These are phyloP conservation scores for Hericium erinaceus DNA, from an alignment of 768 basidiomycete species.

Conservation along the genomic window DNA sequence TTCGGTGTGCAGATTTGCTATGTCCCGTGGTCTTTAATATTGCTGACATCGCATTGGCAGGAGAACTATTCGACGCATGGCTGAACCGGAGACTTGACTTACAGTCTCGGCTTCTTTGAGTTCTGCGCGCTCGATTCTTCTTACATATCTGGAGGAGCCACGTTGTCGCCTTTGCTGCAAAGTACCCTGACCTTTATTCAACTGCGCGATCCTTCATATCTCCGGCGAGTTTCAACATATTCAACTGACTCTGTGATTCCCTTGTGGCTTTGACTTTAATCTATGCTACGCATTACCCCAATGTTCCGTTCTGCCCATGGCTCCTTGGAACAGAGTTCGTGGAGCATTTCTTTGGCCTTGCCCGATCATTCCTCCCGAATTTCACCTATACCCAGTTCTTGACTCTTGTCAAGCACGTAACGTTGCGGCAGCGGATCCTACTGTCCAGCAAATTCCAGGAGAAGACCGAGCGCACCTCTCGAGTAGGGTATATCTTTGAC, in stretches of 20 bases:
- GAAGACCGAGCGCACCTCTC: conserved; percentile 12
- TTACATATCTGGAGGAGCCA: conserved; percentile 16
- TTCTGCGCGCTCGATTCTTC: conserved; percentile 15
- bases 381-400: conserved; percentile 21
- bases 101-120: conserved; percentile 13
- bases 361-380: conserved; percentile 19
- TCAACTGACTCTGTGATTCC: conserved; percentile 21
- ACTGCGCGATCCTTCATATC: conserved; percentile 17
- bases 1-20: conserved; percentile 10
- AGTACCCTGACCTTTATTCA: conserved; percentile 18
- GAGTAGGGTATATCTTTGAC: conserved; percentile 17
- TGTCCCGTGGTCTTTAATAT: neutral
- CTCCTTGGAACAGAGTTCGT: conserved; percentile 18
- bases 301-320: conserved; percentile 19
- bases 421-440: conserved; percentile 20
- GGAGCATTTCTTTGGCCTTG: conserved; percentile 23
- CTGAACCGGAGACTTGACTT: conserved; percentile 14
- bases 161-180: conserved; percentile 6
- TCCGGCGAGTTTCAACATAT: conserved; percentile 19
- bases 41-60: neutral
- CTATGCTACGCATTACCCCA: conserved; percentile 13
- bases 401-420: conserved; percentile 19
- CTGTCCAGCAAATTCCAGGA: conserved; percentile 15
- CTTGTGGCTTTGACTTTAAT: conserved; percentile 14
- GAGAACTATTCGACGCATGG: conserved; percentile 20